Base-by-base conservation (phyloP, 192 early-diverging fungal genomes). In the Coemansia sp. region DNA sequence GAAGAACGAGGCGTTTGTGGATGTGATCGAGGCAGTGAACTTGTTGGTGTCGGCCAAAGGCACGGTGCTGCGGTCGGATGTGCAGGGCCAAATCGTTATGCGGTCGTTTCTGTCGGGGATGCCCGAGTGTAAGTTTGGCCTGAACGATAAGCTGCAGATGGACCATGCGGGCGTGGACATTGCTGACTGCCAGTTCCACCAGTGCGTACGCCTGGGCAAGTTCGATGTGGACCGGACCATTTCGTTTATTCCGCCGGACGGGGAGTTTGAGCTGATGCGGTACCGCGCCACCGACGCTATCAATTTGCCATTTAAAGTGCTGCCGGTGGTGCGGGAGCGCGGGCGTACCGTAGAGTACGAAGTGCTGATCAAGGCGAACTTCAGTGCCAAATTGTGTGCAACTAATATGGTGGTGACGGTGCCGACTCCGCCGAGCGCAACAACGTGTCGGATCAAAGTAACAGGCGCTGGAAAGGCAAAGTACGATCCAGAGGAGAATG, bases 1-100 rank as follows among this genome's bases (percentile, higher is more conserved):
- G 63, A 98, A 98, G 80, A 98, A 98, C 74, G 97, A 98, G 72
- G 95, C 93, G 1, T 99, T 99, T 74, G 85, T 98, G 19, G 97
- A 98, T 84, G 95, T 98, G n/a, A 93, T 98, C 52, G 97, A 98
- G 75, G 91, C 89, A 38, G 94, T 98, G 43, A 98, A 98, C 67
- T 64, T 98, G 45, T 80, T 98, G 52, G 84, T 98, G 74, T 92
- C 89, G 56, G 85, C 85, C n/a, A 91, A 91, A 76, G 89, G 92
- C 57, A 97, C 92, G 64, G 88, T 92, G 4, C 83, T 99, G 45
- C 78, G 94, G 12, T 86, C 92, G 1, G 95, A 97, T 66, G 94
- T 96, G 19, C 86, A 91, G 37, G 94, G 94, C 6, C 89, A 92
- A 67, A 88, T 98, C 27, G 83, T 94, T 45, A 96, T 97, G 94